Base-by-base conservation (phyloP, 2,329 filamentous ascomycete species). In the Zymoseptoria pseudotritici region DNA sequence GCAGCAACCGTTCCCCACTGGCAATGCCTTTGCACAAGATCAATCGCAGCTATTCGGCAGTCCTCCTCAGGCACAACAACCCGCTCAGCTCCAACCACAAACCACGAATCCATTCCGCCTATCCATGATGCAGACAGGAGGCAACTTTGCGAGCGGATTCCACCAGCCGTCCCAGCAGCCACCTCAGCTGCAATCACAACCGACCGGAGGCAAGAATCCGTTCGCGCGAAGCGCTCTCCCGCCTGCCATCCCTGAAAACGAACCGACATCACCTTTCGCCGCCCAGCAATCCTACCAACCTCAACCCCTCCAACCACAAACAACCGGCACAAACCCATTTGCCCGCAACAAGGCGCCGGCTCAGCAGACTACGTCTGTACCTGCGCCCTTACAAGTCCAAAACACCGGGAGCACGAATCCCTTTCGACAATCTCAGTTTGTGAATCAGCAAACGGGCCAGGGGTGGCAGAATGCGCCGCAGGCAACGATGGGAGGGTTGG, bases 91-190 rank as follows among this genome's bases (percentile, higher is more conserved):
- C 62, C 75, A 77, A 54, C 67, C 75, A 70, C 72, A 71, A 83
- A 86, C 80, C 21, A 96, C 91, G 7, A 99, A 99, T 72, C 94
- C 94, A 0, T 99, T 99, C 83, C 84, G 94, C 50, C 88, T 91
- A 71, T 97, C 93, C 1, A 93, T 93, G 86, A 79, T 96, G 77
- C 70, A 77, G 2, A 70, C 70, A 19, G 69, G 67, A n/a, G 58
- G 58, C n/a, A 55, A 26, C 22, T 53, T 53, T 24, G 50, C 58
- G 8, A 58, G 61, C 11, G 62, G 58, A 19, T 59, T 60, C 31
- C 57, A 58, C 19, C 60, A 61, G 21, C 65, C 65, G 51, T 56
- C 58, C 52, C 63, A 56, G 51, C 69, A 64, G 52, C 26, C 26
- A 29, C 26, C 36, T 19, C 36, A 46, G 36, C 13, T 46, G n/a